Base-by-base conservation (phyloP, 2,329 filamentous ascomycete genomes). In the Sporothrix brasiliensis region DNA sequence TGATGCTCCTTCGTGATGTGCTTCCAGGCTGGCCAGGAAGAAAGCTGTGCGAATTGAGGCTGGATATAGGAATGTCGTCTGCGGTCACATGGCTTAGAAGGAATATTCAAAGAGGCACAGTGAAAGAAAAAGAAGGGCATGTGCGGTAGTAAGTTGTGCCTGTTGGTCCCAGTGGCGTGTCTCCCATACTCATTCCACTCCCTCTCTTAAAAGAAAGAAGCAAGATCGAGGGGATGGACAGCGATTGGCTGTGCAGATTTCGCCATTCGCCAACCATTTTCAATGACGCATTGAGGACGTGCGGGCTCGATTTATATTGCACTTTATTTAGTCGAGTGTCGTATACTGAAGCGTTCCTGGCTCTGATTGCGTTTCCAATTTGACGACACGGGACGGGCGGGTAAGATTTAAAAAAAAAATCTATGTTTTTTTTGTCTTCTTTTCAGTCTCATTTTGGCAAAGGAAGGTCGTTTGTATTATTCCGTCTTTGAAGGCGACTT, bases 281-380 rank as follows among this genome's bases (percentile, higher is more conserved):
- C 34, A 7, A 34, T 34, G 56, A 44, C 19, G 21, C 41, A 24
- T 24, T 39, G 13, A 10, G 58, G 39, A 39, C 58, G 58, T 27
- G 58, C 39, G 13, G 21, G 27, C 21, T 63, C 39, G 11, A 24
- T n/a, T 50, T 50, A 14, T 13, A 50, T 50, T 65, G 44, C 24
- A 50, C 41, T 65, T n/a, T 50, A 65, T 50, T 34, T 65, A 50
- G 44, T 34, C 61, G 61, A 30, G 44, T 11, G 61, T 44, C 11
- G 61, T 50, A 50, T 11, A 21, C 27, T 50, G 44, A 50, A 34
- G 61, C 27, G 61, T 50, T 65, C 61, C 61, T 65, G 41, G 61
- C 44, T 30, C 44, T 34, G n/a, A 34, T 21, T 65, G 24, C 44
- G 21, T n/a, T 24, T 24, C 41, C 10, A 19, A 47, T 27, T 27